These are phyloP conservation scores for Thielaviopsis punctulata DNA, from an alignment of 2,329 filamentous ascomycete species.

Conservation along the genomic window DNA sequence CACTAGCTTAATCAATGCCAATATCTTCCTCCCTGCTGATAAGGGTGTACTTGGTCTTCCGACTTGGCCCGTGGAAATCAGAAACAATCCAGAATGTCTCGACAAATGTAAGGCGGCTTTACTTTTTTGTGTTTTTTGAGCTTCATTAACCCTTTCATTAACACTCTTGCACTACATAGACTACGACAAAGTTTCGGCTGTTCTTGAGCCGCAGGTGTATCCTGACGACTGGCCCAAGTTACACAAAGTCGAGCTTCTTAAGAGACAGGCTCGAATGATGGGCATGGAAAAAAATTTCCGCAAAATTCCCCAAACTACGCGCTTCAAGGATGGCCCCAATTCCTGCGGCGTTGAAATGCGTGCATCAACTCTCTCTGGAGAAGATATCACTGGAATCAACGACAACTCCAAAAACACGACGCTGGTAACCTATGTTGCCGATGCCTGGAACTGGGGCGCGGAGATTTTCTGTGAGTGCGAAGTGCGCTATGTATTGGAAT, in stretches of 20 bases:
- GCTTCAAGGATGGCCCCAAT: constrained; percentile 43
- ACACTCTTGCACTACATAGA: constrained; percentile 22
- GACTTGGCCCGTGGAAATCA: constrained; percentile 42
- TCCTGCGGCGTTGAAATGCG: constrained; percentile 47
- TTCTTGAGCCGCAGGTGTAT: constrained; percentile 42
- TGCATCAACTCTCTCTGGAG: constrained; percentile 40
- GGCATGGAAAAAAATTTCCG: constrained; percentile 35
- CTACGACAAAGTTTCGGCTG: constrained; percentile 35
- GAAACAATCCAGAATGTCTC: constrained; percentile 24
- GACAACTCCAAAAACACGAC: constrained; percentile 52
- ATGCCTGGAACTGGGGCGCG: constrained; percentile 56
- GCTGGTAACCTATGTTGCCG: constrained; percentile 47
- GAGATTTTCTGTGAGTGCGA: constrained; percentile 56
- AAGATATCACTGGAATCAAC: constrained; percentile 47
- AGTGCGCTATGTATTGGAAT: constrained; percentile 43
- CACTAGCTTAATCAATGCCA: constrained; percentile 49
- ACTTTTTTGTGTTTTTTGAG: not conserved
- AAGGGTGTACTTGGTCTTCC: constrained; percentile 32
- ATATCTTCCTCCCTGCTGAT: constrained; percentile 46
- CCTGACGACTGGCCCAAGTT: constrained; percentile 39
- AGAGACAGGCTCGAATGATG: constrained; percentile 36
- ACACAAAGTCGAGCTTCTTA: constrained; percentile 38
- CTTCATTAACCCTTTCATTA: not conserved
- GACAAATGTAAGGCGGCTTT: constrained; percentile 28
- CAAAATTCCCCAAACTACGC: constrained; percentile 42